Conservation (phyloP, 2,329 filamentous ascomycete genomes). For the Pestalotiopsis sp. region DNA sequence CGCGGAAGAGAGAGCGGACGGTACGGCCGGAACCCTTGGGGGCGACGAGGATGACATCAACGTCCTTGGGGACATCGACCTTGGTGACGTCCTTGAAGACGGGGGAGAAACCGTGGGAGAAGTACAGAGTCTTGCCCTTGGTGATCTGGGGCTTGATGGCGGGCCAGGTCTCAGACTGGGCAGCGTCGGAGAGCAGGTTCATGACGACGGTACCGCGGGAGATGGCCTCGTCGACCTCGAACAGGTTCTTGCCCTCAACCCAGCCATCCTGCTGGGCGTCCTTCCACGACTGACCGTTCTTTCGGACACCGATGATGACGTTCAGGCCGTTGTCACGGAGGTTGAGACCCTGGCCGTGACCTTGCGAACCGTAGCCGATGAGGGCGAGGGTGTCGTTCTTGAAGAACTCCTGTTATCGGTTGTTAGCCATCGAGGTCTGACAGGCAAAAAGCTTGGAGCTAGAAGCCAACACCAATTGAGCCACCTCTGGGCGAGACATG, state of each 20-base stretch:
- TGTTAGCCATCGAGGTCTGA: constrained; percentile 17
- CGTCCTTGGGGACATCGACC: constrained; percentile 91
- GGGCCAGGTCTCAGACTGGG: constrained; percentile 98
- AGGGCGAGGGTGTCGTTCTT: constrained; percentile 99
- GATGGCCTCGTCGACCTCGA: constrained; percentile 97
- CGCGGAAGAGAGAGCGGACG: constrained; percentile 97
- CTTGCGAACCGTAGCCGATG: constrained; percentile 97
- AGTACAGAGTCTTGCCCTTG: constrained; percentile 99
- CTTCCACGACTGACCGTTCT: constrained; percentile 98
- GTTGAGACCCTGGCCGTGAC: constrained; percentile 99
- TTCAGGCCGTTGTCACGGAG: constrained; percentile 99
- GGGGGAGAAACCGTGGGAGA: constrained; percentile 99
- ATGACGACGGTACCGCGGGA: constrained; percentile 92
- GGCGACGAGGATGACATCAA: constrained; percentile 99
- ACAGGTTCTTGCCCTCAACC: constrained; percentile 98
- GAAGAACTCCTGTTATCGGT: constrained; percentile 81
- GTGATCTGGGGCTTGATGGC: constrained; percentile 96
- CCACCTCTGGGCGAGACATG: background rate
- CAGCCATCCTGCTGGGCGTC: constrained; percentile 96
- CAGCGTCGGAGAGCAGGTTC: constrained; percentile 98
- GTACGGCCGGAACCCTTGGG: constrained; percentile 99
- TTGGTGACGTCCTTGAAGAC: constrained; percentile 99
- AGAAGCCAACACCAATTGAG: background rate
- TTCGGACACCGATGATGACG: constrained; percentile 97
- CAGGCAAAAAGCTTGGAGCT: background rate